Percentiles rank a stretch among this genome's conserved stretches.
Conservation (phyloP, 805 yeast genomes). For the Ogataea pignaliae region DNA sequence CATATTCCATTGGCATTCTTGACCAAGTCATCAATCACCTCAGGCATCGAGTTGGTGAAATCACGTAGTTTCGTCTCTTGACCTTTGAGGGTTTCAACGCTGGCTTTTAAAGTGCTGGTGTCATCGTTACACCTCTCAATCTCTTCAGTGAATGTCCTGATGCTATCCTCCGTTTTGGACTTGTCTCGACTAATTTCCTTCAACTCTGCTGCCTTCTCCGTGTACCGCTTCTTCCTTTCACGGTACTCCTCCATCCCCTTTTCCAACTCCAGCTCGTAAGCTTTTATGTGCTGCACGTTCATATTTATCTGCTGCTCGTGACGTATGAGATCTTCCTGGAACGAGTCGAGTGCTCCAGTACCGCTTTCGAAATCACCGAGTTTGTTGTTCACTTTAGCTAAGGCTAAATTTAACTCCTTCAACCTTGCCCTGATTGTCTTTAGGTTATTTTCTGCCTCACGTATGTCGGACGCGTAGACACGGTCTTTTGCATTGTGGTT, state of each 20-base stretch:
- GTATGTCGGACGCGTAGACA: slow-evolving; percentile 4
- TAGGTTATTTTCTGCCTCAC: slow-evolving; percentile 7
- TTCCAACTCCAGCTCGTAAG: slow-evolving; percentile 16
- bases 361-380: slow-evolving; percentile 42
- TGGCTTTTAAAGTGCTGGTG: too few relatives aligned
- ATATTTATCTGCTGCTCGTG: slow-evolving; percentile 27
- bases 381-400: slow-evolving; percentile 33
- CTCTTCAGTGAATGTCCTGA: slow-evolving; percentile 23
- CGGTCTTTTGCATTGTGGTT: slow-evolving; percentile 6
- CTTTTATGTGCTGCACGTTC: slow-evolving; percentile 17
- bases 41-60: slow-evolving; percentile 18
- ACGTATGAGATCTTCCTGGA: slow-evolving; percentile 31
- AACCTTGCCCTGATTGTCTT: slow-evolving; percentile 11
- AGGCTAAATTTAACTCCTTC: slow-evolving; percentile 18
- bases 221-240: slow-evolving; percentile 9
- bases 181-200: slow-evolving; percentile 6
- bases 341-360: slow-evolving; percentile 32
- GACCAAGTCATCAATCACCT: slow-evolving; percentile 22
- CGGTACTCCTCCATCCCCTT: slow-evolving; percentile 6
- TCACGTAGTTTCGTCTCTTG: slow-evolving; percentile 17
- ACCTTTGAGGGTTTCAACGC: slow-evolving; percentile 5
- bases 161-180: slow-evolving; percentile 4
- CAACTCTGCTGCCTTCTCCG: slow-evolving; percentile 8
- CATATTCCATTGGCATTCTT: slow-evolving; percentile 40
- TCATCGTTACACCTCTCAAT: slow-evolving; percentile 10